A percentile compares a stretch with the other conserved stretches of the same genome.
Conservation (phyloP, 352 stramenopile genomes). For the Phytophthora quininea region DNA sequence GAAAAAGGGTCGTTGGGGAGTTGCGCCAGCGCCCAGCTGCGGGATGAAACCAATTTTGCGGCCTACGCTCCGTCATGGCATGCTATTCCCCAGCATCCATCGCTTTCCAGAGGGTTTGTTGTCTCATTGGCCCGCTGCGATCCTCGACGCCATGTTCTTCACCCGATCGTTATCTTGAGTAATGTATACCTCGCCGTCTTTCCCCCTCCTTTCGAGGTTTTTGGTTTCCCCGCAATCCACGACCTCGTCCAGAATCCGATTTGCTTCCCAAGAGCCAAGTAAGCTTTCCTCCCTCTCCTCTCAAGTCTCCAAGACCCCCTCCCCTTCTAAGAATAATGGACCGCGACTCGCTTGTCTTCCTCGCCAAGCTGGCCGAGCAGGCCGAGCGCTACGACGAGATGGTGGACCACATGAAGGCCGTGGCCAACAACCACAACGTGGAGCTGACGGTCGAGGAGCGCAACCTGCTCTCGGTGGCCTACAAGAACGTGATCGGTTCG, state of each 20-base stretch:
- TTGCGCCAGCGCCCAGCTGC: constrained; percentile 17
- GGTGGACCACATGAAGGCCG: constrained; percentile 98
- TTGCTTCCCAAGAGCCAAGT: constrained; percentile 51
- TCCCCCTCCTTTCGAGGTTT: constrained; percentile 32
- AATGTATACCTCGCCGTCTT: not conserved
- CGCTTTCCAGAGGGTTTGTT: not conserved
- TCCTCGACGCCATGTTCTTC: not conserved
- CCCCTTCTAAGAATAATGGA: constrained; percentile 52
- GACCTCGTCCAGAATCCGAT: constrained; percentile 56
- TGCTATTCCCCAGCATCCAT: not conserved
- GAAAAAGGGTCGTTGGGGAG: constrained; percentile 17
- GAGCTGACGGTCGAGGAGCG: constrained; percentile 99
- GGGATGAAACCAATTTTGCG: not conserved
- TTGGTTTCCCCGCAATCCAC: too few species aligned
- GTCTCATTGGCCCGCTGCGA: not conserved
- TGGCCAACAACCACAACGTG: constrained; percentile 94
- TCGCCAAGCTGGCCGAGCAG: constrained; percentile 85
- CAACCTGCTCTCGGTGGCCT: constrained; percentile 95
- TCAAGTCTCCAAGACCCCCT: constrained; percentile 16
- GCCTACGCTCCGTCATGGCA: not conserved
- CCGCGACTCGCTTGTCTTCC: constrained; percentile 80
- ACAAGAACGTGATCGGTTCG: constrained; percentile 99
- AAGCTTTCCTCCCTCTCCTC: not conserved
- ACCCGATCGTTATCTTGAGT: constrained; percentile 15
- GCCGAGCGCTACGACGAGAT: constrained; percentile 92